Evolutionary conservation across 164 flowering plant species (phyloP), one percentile per base, ranked within the genome.

Genomic region (Akebia trifoliata): DNA sequence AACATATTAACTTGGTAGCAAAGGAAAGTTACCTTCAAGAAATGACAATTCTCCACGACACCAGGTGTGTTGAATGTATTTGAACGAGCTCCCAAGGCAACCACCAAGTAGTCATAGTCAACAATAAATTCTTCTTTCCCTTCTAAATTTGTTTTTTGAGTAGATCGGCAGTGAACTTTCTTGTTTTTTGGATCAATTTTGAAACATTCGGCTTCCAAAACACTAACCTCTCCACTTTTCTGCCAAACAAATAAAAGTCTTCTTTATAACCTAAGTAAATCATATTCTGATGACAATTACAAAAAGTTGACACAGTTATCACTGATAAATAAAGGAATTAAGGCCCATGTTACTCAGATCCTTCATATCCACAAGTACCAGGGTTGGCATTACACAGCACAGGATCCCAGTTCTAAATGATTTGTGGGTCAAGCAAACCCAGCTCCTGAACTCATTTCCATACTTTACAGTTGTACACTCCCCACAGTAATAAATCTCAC

Each of bases 31-130:
- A 90, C 99, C 97, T 93, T 93, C 70, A 93, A 64, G 72, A 87
- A 90, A 72, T 85, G 84, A 66, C 90, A 83, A 66, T 93, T 69
- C 69, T 93, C 97, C 22, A 51, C 78, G 4, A 93, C 99, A 29
- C 98, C 98, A 48, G 98, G 94, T 42, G 83, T 93, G 59, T 87
- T 90, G 37, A 90, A 93, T 18, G 97, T 93, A 70, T 93, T 90
- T 35, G 73, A 60, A 32, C 79, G 90, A 30, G 99, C 99, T 49
- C 99, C 98, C 59, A 83, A 59, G 6, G 85, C 88, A 60, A 93
- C 69, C 9, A 93, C 83, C 62, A 93, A 91, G 72, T 84, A 90
- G 69, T 93, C 99, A 74, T 84, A 93, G 40, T 93, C 99, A 9
- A 90, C 79, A 46, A 56, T 59, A 66, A 93, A 86, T 58, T 83